Base-by-base conservation (phyloP, 176 grass and related monocot genomes). In the Oryza nivara region DNA sequence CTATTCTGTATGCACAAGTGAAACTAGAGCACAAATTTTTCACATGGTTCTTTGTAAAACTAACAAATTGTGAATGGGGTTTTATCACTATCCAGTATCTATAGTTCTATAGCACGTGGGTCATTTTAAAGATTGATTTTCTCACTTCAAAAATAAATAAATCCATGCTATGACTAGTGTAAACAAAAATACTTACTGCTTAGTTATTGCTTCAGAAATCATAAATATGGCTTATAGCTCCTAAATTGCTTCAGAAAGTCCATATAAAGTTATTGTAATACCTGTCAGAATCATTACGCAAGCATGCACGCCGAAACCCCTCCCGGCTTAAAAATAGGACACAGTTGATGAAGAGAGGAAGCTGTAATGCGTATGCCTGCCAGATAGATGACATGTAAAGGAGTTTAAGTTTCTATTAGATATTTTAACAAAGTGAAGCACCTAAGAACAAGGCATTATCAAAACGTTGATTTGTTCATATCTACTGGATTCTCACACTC, bases 261-360 rank as follows among this genome's bases (percentile, higher is more conserved):
- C 49, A 30, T 51, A 56, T 19, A 78, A n/a, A 81, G 41, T 35
- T 76, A 41, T 58, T 41, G 61, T 65, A 63, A 83, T 95, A 99
- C 96, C 96, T 87, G 72, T 58, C 82, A 67, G 86, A 74, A 86
- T 91, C 82, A 83, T 74, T 89, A 75, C 96, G 96, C 93, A 99
- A 86, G 67, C 96, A 99, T 89, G 96, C 96, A 77, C 93, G 89
- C 15, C 96, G 93, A 89, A 99, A 99, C 23, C 96, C 96, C 68
- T 99, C 96, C 34, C 96, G 87, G 67, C 96, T 99, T 78, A 99
- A 85, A 92, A 99, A 99, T 70, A 99, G 90, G 38, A 99, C 76
- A 22, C 88, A 89, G 15, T 91, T 99, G 78, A 99, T 91, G 74
- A 96, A 99, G 43, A 99, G 92, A 85, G 94, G 96, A 90, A 99